phyloP scores from a whole-genome alignment of 805 yeast genomes.

The Wickerhamiella alocasiicola region DNA sequence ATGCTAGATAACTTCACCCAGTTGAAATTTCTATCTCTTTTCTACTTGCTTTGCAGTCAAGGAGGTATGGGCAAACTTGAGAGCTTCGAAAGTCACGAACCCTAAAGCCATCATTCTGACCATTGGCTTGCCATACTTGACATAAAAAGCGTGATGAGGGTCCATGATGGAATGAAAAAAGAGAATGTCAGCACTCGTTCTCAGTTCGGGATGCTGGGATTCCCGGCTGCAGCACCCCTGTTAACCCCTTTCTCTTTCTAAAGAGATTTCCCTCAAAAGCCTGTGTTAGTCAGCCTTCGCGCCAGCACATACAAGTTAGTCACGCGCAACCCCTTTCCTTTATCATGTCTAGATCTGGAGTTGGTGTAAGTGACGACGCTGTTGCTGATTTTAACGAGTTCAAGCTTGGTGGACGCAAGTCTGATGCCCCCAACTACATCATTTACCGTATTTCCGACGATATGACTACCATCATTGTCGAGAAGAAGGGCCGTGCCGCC shows the following conservation, averaged over 20 bases:
- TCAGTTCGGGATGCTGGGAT: too few relatives aligned
- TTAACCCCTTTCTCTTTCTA: too few relatives aligned
- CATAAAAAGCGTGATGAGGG: constrained; percentile 13
- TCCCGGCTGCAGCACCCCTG: too few relatives aligned
- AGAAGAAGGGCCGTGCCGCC: constrained; percentile 58
- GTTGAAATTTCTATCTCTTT: too few relatives aligned
- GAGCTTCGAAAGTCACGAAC: constrained; percentile 16
- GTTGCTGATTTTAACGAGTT: constrained; percentile 88
- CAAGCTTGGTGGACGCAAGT: constrained; percentile 69
- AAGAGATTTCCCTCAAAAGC: too few relatives aligned
- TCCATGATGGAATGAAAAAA: not conserved
- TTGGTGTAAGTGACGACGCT: constrained; percentile 81
- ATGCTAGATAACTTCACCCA: too few relatives aligned
- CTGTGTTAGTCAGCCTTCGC: too few relatives aligned
- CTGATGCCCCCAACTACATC: constrained; percentile 53
- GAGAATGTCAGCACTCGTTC: too few relatives aligned
- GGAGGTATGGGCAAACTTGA: constrained; percentile 11
- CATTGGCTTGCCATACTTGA: constrained; percentile 18
- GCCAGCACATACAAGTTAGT: too few relatives aligned
- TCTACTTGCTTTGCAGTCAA: too few relatives aligned
- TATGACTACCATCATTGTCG: constrained; percentile 86
- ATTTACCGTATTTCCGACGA: constrained; percentile 69
- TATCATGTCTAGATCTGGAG: constrained; percentile 24
- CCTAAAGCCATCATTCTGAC: constrained; percentile 18
- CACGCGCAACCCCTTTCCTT: too few relatives aligned